Evolutionary conservation across 1,284 basidiomycete genomes (phyloP).

Genomic region (Boletus semigastroideus): DNA sequence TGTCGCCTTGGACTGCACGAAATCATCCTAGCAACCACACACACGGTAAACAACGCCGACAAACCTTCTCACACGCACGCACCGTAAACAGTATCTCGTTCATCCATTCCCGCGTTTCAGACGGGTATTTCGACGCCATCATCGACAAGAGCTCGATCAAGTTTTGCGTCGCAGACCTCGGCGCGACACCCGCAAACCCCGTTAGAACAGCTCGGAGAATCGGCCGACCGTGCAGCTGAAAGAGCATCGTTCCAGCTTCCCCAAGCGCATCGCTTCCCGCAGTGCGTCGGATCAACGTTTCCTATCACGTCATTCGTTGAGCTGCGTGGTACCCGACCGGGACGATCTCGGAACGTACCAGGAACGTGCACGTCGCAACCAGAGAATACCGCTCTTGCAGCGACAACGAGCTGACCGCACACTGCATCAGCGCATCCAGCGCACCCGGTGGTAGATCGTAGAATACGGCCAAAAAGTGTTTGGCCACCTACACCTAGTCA

Average conservation of each 20-base stretch:
- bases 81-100: slow-evolving; percentile 70
- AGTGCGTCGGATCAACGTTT: slow-evolving; percentile 61
- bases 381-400: slow-evolving; percentile 87
- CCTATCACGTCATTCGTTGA: slow-evolving; percentile 37
- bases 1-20: slow-evolving; percentile 61
- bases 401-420: slow-evolving; percentile 67
- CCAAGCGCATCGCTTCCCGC: slow-evolving; percentile 53
- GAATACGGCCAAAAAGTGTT: slow-evolving; percentile 72
- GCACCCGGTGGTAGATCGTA: slow-evolving; percentile 65
- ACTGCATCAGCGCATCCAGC: slow-evolving; percentile 71
- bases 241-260: slow-evolving; percentile 48
- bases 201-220: slow-evolving; percentile 72
- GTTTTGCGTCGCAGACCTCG: slow-evolving; percentile 80
- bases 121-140: slow-evolving; percentile 55
- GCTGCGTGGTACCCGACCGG: not conserved
- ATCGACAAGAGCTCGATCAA: slow-evolving; percentile 76
- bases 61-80: slow-evolving; percentile 33
- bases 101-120: slow-evolving; percentile 67
- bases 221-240: slow-evolving; percentile 62
- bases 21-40: slow-evolving; percentile 48
- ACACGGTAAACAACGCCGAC: not conserved
- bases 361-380: slow-evolving; percentile 77
- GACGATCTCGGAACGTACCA: slow-evolving; percentile 49
- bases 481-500: slow-evolving; percentile 51
- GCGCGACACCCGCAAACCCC: slow-evolving; percentile 80